A percentile compares a stretch with the other conserved stretches of the same genome.
These are phyloP conservation scores for Talaromyces sp. DNA, from an alignment of 2,329 filamentous ascomycete genomes.

Conservation along the genomic window DNA sequence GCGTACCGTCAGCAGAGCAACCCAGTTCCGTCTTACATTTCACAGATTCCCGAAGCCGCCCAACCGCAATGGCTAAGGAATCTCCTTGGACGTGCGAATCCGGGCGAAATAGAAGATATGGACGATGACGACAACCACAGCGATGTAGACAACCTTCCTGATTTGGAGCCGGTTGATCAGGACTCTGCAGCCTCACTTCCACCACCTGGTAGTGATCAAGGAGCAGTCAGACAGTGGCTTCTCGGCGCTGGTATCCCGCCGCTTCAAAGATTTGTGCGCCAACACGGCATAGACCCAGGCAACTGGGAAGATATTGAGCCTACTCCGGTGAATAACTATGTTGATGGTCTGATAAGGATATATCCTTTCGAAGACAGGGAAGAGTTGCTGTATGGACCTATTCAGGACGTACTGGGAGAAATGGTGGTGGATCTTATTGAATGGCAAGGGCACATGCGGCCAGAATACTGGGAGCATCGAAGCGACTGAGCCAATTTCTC, in stretches of 20 bases:
- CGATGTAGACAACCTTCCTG: conserved; percentile 22
- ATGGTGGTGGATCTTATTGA: conserved; percentile 38
- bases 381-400: conserved; percentile 31
- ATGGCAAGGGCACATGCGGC: conserved; percentile 38
- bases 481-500: background rate
- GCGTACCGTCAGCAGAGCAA: conserved; percentile 37
- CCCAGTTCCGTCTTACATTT: conserved; percentile 34
- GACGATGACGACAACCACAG: conserved; percentile 26
- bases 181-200: conserved; percentile 18
- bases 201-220: conserved; percentile 30
- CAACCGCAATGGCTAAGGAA: conserved; percentile 39
- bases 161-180: conserved; percentile 20
- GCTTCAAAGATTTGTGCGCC: conserved; percentile 37
- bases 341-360: conserved; percentile 33
- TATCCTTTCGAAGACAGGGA: conserved; percentile 29
- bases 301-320: conserved; percentile 43
- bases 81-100: conserved; percentile 37
- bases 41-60: conserved; percentile 32
- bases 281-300: conserved; percentile 43
- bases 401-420: conserved; percentile 35
- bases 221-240: conserved; percentile 36
- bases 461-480: conserved; percentile 19
- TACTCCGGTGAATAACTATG: conserved; percentile 37
- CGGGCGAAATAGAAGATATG: conserved; percentile 26
- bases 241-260: conserved; percentile 34